A percentile compares a stretch with the other conserved stretches of the same genome.
Evolutionary conservation across 1,284 basidiomycete genomes (phyloP).

Genomic region (Phellinidium pouzarii): DNA sequence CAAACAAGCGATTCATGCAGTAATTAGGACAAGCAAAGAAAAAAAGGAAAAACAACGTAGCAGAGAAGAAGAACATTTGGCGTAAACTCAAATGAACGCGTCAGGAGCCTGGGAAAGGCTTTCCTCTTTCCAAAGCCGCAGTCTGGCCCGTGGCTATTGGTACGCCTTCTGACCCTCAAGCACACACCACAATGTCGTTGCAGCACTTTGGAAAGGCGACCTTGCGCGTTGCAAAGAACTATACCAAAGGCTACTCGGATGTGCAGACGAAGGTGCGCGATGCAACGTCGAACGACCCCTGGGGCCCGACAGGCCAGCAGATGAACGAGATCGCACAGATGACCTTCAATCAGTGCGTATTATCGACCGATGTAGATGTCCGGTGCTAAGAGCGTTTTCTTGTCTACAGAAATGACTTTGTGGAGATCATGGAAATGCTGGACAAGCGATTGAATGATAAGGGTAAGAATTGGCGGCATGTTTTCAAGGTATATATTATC

Average conservation of each 20-base stretch:
- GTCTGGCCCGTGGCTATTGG: neutral
- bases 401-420: conserved; percentile 82
- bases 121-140: neutral
- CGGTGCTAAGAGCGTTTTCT: neutral
- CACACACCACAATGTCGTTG: conserved; percentile 28
- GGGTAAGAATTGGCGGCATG: conserved; percentile 99
- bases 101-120: neutral
- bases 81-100: neutral
- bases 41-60: neutral
- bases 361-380: neutral
- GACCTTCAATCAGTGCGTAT: conserved; percentile 93
- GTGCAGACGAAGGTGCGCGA: conserved; percentile 93
- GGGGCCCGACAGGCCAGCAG: conserved; percentile 96
- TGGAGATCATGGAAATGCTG: conserved; percentile 99
- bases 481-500: conserved; percentile 76
- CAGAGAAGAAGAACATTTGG: neutral
- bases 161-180: neutral
- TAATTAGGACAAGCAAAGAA: too few relatives aligned
- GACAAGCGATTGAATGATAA: conserved; percentile 99
- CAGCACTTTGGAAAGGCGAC: conserved; percentile 76
- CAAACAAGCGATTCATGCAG: too few relatives aligned
- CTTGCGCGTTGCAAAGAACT: conserved; percentile 87
- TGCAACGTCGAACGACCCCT: conserved; percentile 99
- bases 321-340: conserved; percentile 99
- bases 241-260: conserved; percentile 93